Conservation (phyloP, 2,329 filamentous ascomycete genomes). For the Macrophomina tecta region DNA sequence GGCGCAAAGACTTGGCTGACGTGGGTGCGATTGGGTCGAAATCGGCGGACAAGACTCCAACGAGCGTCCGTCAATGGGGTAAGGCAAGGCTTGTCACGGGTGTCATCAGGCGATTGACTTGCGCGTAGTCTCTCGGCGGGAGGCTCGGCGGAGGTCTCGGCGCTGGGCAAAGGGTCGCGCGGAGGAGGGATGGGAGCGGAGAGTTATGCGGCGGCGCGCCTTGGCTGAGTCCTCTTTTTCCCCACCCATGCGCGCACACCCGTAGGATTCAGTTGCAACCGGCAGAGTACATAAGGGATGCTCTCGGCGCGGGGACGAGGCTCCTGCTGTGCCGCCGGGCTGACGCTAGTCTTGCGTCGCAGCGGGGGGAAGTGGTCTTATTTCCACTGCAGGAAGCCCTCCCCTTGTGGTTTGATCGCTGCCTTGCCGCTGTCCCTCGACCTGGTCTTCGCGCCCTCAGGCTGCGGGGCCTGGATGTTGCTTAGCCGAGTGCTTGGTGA, state of each 20-base stretch:
- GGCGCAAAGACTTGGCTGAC: conserved; percentile 13
- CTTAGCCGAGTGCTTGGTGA: neutral
- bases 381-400: neutral
- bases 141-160: conserved; percentile 27
- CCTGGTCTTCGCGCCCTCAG: neutral
- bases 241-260: neutral
- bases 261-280: neutral
- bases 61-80: neutral
- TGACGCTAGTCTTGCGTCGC: neutral
- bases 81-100: neutral
- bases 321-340: neutral
- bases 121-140: conserved; percentile 8
- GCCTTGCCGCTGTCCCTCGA: neutral
- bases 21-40: neutral
- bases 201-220: neutral
- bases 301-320: neutral
- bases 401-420: neutral
- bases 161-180: conserved; percentile 6
- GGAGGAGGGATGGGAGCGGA: neutral
- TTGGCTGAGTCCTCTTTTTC: conserved; percentile 6
- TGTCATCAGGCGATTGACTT: neutral
- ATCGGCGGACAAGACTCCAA: neutral
- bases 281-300: neutral
- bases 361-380: neutral
- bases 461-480: neutral